These are phyloP conservation scores for Phoma sp. DNA, from an alignment of 2,329 filamentous ascomycete species.

Conservation along the genomic window DNA sequence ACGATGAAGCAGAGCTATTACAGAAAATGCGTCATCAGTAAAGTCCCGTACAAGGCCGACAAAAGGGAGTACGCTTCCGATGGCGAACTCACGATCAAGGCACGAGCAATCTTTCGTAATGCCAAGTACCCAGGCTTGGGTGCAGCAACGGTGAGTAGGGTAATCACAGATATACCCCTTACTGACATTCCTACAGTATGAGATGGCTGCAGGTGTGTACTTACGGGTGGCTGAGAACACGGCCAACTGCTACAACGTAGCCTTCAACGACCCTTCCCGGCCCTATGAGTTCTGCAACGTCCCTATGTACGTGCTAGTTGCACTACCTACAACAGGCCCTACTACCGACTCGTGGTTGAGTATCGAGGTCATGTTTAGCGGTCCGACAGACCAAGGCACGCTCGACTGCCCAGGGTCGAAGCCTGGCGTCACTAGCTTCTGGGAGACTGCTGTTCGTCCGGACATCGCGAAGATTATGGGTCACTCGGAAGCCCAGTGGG, in stretches of 20 bases:
- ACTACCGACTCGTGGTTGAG: slow-evolving; percentile 4
- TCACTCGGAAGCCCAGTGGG: neutral
- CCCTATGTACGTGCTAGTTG: slow-evolving; percentile 4
- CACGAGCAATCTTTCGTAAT: slow-evolving; percentile 1
- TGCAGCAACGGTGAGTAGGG: neutral
- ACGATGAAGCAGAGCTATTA: neutral
- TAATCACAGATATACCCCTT: too few relatives aligned
- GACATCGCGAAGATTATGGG: slow-evolving; percentile 1
- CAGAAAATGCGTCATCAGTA: neutral
- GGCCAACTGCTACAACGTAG: slow-evolving; percentile 12
- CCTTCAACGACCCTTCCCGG: slow-evolving; percentile 2
- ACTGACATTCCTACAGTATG: slow-evolving; percentile 2
- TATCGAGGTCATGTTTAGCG: slow-evolving; percentile 10
- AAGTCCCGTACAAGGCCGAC: neutral
- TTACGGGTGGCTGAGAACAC: neutral
- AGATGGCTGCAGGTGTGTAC: slow-evolving; percentile 8
- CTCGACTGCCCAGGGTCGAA: slow-evolving; percentile 1
- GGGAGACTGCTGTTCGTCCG: neutral
- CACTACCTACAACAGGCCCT: neutral
- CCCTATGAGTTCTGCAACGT: slow-evolving; percentile 14
- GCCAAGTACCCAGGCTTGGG: slow-evolving; percentile 2
- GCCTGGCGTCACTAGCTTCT: neutral
- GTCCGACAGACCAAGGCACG: neutral
- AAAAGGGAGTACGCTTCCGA: neutral
- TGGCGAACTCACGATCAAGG: slow-evolving; percentile 5